phyloP scores from a whole-genome alignment of 2,329 filamentous ascomycete genomes.

The Magnaporthales sp. region DNA sequence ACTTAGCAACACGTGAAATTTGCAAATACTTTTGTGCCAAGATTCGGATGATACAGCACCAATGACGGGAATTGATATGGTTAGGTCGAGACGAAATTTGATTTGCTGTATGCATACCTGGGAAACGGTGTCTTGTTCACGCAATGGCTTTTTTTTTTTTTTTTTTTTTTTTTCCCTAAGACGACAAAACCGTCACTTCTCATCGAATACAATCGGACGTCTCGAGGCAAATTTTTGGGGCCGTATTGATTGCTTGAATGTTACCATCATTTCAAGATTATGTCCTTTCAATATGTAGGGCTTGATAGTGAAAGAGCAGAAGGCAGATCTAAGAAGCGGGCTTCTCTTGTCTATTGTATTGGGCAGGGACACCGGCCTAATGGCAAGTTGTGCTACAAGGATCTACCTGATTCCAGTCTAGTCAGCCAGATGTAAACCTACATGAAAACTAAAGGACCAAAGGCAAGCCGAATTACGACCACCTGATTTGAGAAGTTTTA shows the following conservation, averaged over 20 bases:
- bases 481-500: too few relatives aligned
- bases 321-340: background rate
- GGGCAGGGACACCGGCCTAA: background rate
- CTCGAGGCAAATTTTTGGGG: too few relatives aligned
- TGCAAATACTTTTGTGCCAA: background rate
- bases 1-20: background rate
- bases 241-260: background rate
- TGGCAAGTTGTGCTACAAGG: background rate
- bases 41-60: background rate
- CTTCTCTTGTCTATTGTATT: background rate
- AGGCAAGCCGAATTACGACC: background rate
- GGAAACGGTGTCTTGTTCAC: too few relatives aligned
- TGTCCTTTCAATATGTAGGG: background rate
- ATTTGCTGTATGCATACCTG: background rate
- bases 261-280: background rate
- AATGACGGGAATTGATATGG: background rate
- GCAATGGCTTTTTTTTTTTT: too few relatives aligned
- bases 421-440: background rate
- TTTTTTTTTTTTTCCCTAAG: too few relatives aligned
- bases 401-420: background rate
- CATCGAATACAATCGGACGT: too few relatives aligned
- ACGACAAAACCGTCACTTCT: too few relatives aligned
- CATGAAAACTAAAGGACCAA: background rate
- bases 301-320: background rate
- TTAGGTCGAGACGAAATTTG: background rate